Base-by-base conservation (phyloP, 2,329 filamentous ascomycete species). In the Trichoderma arundinaceum region DNA sequence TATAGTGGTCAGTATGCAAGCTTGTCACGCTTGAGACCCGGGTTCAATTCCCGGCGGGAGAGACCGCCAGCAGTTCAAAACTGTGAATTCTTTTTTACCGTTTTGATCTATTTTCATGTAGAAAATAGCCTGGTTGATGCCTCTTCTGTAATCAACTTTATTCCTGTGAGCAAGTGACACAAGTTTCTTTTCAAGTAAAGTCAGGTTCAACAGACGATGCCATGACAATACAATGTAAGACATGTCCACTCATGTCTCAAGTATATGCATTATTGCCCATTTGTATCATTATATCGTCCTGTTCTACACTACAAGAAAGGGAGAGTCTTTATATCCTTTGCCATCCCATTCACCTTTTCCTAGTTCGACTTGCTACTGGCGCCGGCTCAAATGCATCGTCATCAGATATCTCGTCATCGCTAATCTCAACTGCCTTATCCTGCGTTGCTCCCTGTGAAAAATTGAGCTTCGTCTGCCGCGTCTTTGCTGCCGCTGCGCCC, bases 391-490 rank as follows among this genome's bases (percentile, higher is more conserved):
- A 90, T 0, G 81, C 77, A 74, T 87, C 84, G 49, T 88, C 85
- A 65, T 87, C 85, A 0, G 83, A 86, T 51, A 90, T 88, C 74
- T 88, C 87, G 72, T 90, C 87, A 66, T 88, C 86, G 67, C 87
- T 89, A 62, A 89, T 84, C 71, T 88, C 86, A 15, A 85, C 72
- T n/a, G 81, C 79, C 43, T 82, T 79, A 39, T 81, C 75, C 68
- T 84, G 81, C 35, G 80, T 78, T 7, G 77, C 74, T 67, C 75
- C 74, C 59, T 78, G 78, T 13, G 80, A 75, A 49, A 78, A 79
- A 57, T 72, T 71, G 7, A 79, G 53, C 62, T 69, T 76, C 13
- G 76, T 74, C 66, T 81, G 77, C 49, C 73, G 74, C 10, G 75
- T 53, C 51, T 58, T 66, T 8, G 62, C 41, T 28, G 63, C 49